Evolutionary conservation across 169 alveolate species (phyloP), one percentile per base, ranked within the genome.

Genomic region (Amoebophrya sp.): DNA sequence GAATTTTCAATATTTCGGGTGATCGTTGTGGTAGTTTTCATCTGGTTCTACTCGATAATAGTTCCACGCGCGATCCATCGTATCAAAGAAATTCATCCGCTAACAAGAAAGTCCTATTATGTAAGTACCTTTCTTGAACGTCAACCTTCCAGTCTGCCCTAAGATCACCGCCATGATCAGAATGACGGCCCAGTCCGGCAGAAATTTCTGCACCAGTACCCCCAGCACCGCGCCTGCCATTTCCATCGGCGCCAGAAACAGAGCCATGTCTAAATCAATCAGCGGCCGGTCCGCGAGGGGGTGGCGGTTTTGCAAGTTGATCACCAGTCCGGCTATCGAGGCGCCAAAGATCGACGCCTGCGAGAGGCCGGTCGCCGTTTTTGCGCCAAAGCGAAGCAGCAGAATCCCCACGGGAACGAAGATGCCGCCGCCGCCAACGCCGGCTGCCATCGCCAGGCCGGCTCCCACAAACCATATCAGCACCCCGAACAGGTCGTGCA

Each of bases 291-390:
- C 83, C 29, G 90, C 94, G 32, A 39, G 1, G 40, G 94, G 95
- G 77, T 93, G 93, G 38, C 94, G 89, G 32, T 90, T 40, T 32
- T 47, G 53, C 88, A 91, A 89, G 90, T 77, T 66, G 77, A 92
- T n/a, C 35, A 89, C 25, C 39, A 91, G 38, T 23, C 94, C 95
- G 2, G 91, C 95, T 0, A 92, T 47, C 33, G 91, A 40, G 77
- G 93, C 91, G 12, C 95, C 95, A 33, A 66, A 91, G 92, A 93
- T 93, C 39, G 89, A 39, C 10, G 93, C 40, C 92, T 93, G 94
- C 32, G 89, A 40, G 38, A 91, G 18, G 25, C 55, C 93, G 0
- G 95, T 91, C n/a, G 95, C 89, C 39, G 88, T 90, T 12, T 91
- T 83, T 10, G 94, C 40, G 3, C 41, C 35, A 77, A 93, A 93